Evolutionary conservation across 1,139 yeast species (phyloP), one percentile per base, ranked within the genome.

Genomic region (Magnusiomyces suaveolens): DNA sequence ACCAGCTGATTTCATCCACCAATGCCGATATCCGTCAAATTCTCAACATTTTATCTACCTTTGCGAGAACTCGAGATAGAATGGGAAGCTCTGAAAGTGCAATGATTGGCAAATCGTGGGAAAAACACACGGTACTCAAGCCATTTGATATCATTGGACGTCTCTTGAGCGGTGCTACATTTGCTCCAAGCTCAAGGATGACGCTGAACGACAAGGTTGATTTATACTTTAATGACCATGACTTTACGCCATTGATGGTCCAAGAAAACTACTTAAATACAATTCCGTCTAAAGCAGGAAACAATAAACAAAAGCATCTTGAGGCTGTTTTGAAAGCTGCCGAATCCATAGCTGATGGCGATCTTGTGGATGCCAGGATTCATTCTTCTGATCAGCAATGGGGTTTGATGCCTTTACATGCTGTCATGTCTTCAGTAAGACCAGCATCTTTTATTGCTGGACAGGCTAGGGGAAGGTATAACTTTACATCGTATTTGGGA

Each of bases 331-430:
- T 88, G 0, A 73, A 74, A 32, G 98, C 98, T 0, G 88, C 97
- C 0, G 90, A 88, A 60, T 81, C 87, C 54, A 87, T 94, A 51
- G 83, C 94, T 47, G 78, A 79, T 55, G 85, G 92, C 18, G 98
- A 94, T 67, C 68, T 83, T 33, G 83, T 90, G 23, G 96, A 89
- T 66, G 74, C 81, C 32, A 75, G 81, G 66, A 90, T 94, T 57
- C 85, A 95, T 64, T 86, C 95, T 46, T 80, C 95, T 50, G 96
- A 90, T 63, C 98, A 92, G 69, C 90, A 87, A 63, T 94, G 99
- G 99, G 82, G 94, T 60, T 75, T 94, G 60, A 78, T 94, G 74
- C 99, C 99, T 2, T 78, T 89, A 63, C 97, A 90, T 70, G 97
- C 92, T 0, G 78, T 89, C 2, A 75, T 87, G 77, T 90, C 97